phyloP scores from a whole-genome alignment of 225 moss, liverwort and hornwort genomes.

The Physcomitrellopsis africana region DNA sequence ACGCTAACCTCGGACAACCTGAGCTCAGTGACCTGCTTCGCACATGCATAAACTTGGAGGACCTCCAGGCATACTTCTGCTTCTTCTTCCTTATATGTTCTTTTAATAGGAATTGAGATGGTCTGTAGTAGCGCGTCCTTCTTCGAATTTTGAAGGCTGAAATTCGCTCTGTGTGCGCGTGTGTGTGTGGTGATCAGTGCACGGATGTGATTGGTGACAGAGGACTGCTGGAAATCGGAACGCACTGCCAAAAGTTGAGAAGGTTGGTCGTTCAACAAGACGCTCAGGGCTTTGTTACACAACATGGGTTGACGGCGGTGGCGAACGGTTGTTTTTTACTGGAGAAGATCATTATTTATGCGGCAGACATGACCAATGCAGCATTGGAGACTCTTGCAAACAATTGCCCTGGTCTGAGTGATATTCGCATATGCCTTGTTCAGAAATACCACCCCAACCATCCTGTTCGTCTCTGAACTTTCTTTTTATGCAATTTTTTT shows the following conservation, averaged over 20 bases:
- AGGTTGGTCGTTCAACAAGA: slow-evolving; percentile 62
- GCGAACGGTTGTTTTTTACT: slow-evolving; percentile 58
- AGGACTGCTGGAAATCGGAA: slow-evolving; percentile 56
- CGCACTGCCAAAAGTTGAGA: slow-evolving; percentile 42
- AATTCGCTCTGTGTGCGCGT: slow-evolving; percentile 7
- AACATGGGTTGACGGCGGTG: slow-evolving; percentile 56
- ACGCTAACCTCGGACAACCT: slow-evolving; percentile 46
- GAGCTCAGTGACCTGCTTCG: slow-evolving; percentile 48
- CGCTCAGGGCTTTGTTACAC: slow-evolving; percentile 59
- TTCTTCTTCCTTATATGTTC: too few relatives aligned
- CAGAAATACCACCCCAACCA: slow-evolving; percentile 61
- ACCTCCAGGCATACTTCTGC: slow-evolving; percentile 47
- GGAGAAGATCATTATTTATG: slow-evolving; percentile 63
- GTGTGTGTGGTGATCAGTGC: slow-evolving; percentile 37
- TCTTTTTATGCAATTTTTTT: neutral
- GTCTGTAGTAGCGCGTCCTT: too few relatives aligned
- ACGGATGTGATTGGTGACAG: slow-evolving; percentile 63
- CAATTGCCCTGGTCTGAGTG: slow-evolving; percentile 51
- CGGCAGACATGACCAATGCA: slow-evolving; percentile 64
- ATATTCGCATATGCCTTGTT: slow-evolving; percentile 67
- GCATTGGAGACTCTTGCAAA: slow-evolving; percentile 56
- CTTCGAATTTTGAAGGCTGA: neutral
- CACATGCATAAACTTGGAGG: slow-evolving; percentile 54
- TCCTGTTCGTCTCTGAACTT: slow-evolving; percentile 35
- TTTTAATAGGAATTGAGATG: too few relatives aligned